These are phyloP conservation scores for Maudiozyma serrabonitensis DNA, from an alignment of 805 yeast species.

Conservation along the genomic window DNA sequence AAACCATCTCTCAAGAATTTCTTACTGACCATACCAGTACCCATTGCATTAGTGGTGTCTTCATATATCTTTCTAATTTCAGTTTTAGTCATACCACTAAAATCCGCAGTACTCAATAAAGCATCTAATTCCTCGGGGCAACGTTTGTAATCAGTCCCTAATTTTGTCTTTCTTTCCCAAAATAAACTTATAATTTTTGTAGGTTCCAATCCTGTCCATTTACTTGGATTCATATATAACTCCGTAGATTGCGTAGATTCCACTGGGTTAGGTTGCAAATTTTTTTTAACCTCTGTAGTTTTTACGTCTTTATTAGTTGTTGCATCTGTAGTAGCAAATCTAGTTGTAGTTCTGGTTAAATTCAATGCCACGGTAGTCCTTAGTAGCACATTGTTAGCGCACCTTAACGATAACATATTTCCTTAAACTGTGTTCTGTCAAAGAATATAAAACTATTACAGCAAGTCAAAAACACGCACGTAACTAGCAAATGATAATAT, in stretches of 20 bases:
- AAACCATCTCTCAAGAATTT: conserved; percentile 6
- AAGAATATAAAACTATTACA: no score
- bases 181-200: conserved; percentile 53
- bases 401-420: no score
- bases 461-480: no score
- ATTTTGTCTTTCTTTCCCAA: conserved; percentile 43
- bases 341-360: no score
- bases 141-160: conserved; percentile 43
- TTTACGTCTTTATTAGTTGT: not conserved
- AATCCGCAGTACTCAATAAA: conserved; percentile 38
- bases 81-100: conserved; percentile 31
- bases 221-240: conserved; percentile 52
- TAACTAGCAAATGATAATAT: no score
- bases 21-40: conserved; percentile 1
- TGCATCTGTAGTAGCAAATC: not conserved
- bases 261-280: not conserved
- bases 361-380: no score
- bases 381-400: no score
- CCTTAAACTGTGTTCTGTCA: no score
- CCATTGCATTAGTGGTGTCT: not conserved
- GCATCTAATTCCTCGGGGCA: conserved; percentile 48
- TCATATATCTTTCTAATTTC: conserved; percentile 32
- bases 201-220: conserved; percentile 63
- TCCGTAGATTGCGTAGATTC: not conserved
- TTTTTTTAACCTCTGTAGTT: not conserved